Base-by-base conservation (phyloP, 2,329 filamentous ascomycete species). In the Nakataea oryzae region DNA sequence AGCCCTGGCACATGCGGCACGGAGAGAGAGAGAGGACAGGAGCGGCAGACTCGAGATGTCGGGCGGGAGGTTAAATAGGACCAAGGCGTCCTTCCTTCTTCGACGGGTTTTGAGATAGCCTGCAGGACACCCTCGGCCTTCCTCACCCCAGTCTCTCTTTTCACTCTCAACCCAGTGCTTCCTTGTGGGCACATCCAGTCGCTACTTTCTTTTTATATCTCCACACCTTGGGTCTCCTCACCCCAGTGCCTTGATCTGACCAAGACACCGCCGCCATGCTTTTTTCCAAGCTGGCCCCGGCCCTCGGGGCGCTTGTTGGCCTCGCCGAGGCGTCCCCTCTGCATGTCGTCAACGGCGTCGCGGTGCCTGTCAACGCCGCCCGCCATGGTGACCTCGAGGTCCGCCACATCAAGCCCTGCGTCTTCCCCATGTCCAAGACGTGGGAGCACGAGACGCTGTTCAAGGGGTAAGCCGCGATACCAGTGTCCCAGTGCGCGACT, bases 371-470 rank as follows among this genome's bases (percentile, higher is more conserved):
- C 21, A 26, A 57, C 24, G 47, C 29, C 3, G 57, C 61, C 13
- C 21, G 58, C n/a, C 24, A 47, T 21, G 56, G 57, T 57, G 61
- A 59, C 41, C 28, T 62, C 26, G 41, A 62, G 26, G 56, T 47
- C n/a, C 27, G 61, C n/a, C 17, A 24, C 2, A 2, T 54, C 41
- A 24, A 58, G 58, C 57, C 63, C 1, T 47, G 24, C 59, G 17
- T 59, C 14, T 68, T 67, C 57, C 29, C 61, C 60, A 60, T 68
- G 27, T 21, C 26, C 61, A 66, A 66, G 64, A 55, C 30, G 59
- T 66, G 60, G 56, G 57, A 67, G 24, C 61, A 67, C 58, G 64
- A 64, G 59, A 64, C 56, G 2, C 65, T 69, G n/a, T 69, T 64
- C 62, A n/a, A 62, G 24, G 67, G 67, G 63, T 64, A 60, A 17